phyloP scores from a whole-genome alignment of 2,329 filamentous ascomycete genomes.

The Aspergillus awamori region DNA sequence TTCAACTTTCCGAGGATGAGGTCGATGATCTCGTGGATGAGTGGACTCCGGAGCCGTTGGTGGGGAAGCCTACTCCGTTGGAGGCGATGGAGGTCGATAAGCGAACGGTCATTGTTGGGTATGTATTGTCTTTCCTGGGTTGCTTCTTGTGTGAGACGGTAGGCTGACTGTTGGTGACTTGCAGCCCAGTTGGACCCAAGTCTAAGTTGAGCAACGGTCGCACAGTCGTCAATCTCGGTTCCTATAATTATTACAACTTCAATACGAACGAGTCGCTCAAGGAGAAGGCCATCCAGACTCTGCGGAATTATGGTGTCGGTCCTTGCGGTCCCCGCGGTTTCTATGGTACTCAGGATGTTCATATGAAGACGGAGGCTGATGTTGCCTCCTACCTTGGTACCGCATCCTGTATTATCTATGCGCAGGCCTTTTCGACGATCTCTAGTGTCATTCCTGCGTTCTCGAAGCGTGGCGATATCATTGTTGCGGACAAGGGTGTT shows the following conservation, averaged over 20 bases:
- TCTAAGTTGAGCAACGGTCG: constrained; percentile 85
- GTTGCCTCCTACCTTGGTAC: constrained; percentile 88
- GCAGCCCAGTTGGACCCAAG: constrained; percentile 83
- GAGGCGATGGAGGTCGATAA: constrained; percentile 84
- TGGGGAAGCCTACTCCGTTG: constrained; percentile 69
- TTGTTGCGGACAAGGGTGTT: constrained; percentile 89
- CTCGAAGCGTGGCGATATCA: constrained; percentile 95
- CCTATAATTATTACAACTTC: constrained; percentile 98
- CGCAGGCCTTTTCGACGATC: constrained; percentile 94
- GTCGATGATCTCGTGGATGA: constrained; percentile 97
- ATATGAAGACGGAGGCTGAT: constrained; percentile 94
- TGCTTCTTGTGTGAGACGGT: background rate
- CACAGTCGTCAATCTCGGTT: constrained; percentile 89
- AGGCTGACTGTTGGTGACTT: constrained; percentile 12
- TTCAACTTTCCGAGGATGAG: constrained; percentile 90
- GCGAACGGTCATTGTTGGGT: constrained; percentile 86
- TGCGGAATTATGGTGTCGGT: constrained; percentile 93
- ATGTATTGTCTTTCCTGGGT: constrained; percentile 30
- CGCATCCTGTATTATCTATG: constrained; percentile 89
- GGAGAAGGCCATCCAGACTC: constrained; percentile 89
- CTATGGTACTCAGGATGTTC: constrained; percentile 97
- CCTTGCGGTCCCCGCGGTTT: constrained; percentile 96
- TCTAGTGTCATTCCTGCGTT: constrained; percentile 97
- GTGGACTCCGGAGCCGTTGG: constrained; percentile 92
- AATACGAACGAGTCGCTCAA: constrained; percentile 89